Evolutionary conservation across 345 rosid species (phyloP).

Genomic region (Populus ilicifolia): DNA sequence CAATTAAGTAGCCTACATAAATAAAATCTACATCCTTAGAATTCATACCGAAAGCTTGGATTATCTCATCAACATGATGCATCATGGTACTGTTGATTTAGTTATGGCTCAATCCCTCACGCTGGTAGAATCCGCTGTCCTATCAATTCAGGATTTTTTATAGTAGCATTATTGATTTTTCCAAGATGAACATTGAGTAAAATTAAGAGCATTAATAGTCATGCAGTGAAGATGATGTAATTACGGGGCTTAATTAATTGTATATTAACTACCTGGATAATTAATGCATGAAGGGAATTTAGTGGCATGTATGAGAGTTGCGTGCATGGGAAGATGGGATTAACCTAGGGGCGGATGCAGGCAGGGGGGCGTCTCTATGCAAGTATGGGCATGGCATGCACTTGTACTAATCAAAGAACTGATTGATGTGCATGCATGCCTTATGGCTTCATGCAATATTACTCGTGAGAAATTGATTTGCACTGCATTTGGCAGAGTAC

Average conservation of each 20-base stretch:
- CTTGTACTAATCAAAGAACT: conserved; percentile 28
- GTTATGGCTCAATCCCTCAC: too few species aligned
- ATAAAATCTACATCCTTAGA: too few species aligned
- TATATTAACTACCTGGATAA: not conserved
- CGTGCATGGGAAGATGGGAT: not conserved
- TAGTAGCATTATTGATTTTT: too few species aligned
- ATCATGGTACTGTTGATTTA: too few species aligned
- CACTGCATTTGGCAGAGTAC: not conserved
- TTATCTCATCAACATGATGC: too few species aligned
- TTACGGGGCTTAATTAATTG: too few species aligned
- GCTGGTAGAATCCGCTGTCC: too few species aligned
- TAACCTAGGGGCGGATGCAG: not conserved
- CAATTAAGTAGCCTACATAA: too few species aligned
- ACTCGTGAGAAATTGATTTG: not conserved
- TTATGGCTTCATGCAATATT: not conserved
- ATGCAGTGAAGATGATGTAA: too few species aligned
- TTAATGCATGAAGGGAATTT: not conserved
- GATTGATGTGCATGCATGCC: conserved; percentile 21
- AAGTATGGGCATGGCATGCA: conserved; percentile 43
- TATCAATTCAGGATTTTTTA: too few species aligned
- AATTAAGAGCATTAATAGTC: not conserved
- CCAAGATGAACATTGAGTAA: not conserved
- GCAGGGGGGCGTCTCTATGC: conserved; percentile 16
- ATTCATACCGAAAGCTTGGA: too few species aligned
- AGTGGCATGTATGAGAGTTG: not conserved